Conservation (phyloP, 495 filamentous ascomycete genomes). For the Hamigera avellanea region DNA sequence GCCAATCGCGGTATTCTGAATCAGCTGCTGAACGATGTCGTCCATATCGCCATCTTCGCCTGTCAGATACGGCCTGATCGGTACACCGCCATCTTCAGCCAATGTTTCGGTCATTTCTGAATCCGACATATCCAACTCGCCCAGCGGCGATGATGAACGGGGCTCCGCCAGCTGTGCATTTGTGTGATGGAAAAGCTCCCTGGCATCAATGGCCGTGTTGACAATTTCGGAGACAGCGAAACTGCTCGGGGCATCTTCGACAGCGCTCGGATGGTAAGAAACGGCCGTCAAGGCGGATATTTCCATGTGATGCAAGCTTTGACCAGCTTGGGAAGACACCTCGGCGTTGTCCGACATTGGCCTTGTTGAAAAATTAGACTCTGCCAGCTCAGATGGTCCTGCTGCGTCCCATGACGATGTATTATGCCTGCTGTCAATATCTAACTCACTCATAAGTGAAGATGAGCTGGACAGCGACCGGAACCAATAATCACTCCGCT, state of each 20-base stretch:
- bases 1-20: slow-evolving; percentile 6
- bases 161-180: not conserved
- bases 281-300: slow-evolving; percentile 26
- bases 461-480: slow-evolving; percentile 2
- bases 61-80: slow-evolving; percentile 7
- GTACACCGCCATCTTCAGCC: slow-evolving; percentile 14
- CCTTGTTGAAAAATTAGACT: not conserved
- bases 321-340: slow-evolving; percentile 10
- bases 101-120: slow-evolving; percentile 14
- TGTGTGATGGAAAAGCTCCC: not conserved
- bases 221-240: not conserved
- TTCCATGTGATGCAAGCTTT: slow-evolving; percentile 13
- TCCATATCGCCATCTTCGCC: slow-evolving; percentile 11
- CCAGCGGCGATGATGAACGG: slow-evolving; percentile 2
- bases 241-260: slow-evolving; percentile 3
- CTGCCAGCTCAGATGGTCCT: no score
- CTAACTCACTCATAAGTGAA: slow-evolving; percentile 4
- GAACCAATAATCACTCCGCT: not conserved
- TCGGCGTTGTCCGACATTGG: slow-evolving; percentile 1
- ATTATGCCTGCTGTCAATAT: not conserved
- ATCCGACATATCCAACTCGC: slow-evolving; percentile 11
- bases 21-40: slow-evolving; percentile 10
- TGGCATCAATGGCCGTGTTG: not conserved
- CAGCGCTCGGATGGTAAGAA: slow-evolving; percentile 17
- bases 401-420: no score